These are phyloP conservation scores for Cryptococcus amylolentus DNA, from an alignment of 1,284 basidiomycete genomes.

Conservation along the genomic window DNA sequence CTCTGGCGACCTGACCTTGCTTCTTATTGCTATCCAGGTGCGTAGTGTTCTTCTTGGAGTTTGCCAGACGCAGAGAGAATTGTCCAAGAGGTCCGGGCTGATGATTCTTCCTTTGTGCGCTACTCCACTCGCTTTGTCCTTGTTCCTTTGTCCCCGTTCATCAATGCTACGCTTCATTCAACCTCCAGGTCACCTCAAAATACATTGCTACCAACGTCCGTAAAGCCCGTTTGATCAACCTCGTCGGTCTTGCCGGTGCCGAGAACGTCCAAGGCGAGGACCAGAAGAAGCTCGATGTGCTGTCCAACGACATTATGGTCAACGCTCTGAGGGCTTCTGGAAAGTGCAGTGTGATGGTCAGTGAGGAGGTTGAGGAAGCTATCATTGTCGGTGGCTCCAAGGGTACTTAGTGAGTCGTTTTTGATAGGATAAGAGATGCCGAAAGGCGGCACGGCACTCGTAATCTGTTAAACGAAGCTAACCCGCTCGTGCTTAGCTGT, in stretches of 20 bases:
- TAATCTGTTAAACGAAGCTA: neutral
- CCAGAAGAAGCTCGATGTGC: slow-evolving; percentile 98
- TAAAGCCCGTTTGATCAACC: slow-evolving; percentile 93
- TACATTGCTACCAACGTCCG: slow-evolving; percentile 99
- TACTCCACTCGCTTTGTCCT: neutral
- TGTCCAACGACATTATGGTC: slow-evolving; percentile 99
- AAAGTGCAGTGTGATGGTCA: slow-evolving; percentile 93
- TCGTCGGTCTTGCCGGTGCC: slow-evolving; percentile 95
- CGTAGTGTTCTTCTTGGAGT: slow-evolving; percentile 48
- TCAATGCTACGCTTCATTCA: neutral
- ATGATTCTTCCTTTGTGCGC: neutral
- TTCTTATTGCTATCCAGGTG: slow-evolving; percentile 93
- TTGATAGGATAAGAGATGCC: neutral
- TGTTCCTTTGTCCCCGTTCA: neutral
- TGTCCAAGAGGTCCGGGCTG: neutral
- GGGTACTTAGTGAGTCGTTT: slow-evolving; percentile 63
- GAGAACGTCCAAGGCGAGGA: slow-evolving; percentile 98
- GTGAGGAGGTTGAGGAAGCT: slow-evolving; percentile 86
- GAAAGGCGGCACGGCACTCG: neutral
- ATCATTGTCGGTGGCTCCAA: slow-evolving; percentile 64
- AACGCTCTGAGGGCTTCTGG: slow-evolving; percentile 89
- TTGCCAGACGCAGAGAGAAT: neutral
- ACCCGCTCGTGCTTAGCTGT: slow-evolving; percentile 53
- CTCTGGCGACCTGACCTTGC: slow-evolving; percentile 88
- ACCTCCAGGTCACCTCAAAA: slow-evolving; percentile 56